A percentile compares a stretch with the other conserved stretches of the same genome.
phyloP scores from a whole-genome alignment of 2,329 filamentous ascomycete species.

The Pseudopyrenochaeta lycopersici region DNA sequence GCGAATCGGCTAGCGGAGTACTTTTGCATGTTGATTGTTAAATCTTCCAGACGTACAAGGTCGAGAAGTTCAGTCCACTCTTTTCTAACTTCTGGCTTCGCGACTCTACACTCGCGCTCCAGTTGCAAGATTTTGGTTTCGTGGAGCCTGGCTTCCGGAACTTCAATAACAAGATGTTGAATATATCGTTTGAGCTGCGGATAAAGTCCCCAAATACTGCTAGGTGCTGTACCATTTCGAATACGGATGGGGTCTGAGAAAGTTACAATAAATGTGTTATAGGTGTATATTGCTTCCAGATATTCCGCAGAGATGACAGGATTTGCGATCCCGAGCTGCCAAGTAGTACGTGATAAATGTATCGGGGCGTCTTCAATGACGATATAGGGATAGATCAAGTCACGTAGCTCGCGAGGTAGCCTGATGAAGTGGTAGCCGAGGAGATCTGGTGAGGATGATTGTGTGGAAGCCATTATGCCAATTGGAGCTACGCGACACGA shows the following conservation, averaged over 20 bases:
- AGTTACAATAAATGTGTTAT: conserved; percentile 13
- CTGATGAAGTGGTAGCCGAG: conserved; percentile 4
- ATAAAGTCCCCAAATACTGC: background rate
- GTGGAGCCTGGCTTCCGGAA: conserved; percentile 6
- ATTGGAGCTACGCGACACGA: too few relatives aligned
- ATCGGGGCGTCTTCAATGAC: conserved; percentile 6
- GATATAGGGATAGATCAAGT: conserved; percentile 24
- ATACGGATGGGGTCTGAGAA: background rate
- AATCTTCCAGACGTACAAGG: conserved; percentile 13
- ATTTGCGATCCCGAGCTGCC: conserved; percentile 1
- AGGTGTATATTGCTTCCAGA: conserved; percentile 18
- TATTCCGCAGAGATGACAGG: conserved; percentile 13
- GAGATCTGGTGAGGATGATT: too few relatives aligned
- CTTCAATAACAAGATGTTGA: conserved; percentile 15
- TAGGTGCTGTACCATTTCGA: too few relatives aligned
- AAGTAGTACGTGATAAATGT: background rate
- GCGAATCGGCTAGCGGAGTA: background rate
- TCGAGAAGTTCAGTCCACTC: conserved; percentile 16
- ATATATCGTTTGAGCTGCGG: conserved; percentile 10
- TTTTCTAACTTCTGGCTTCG: background rate
- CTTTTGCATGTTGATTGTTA: conserved; percentile 21
- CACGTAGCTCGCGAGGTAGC: conserved; percentile 29
- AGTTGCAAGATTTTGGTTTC: background rate
- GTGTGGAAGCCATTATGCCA: too few relatives aligned
- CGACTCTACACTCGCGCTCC: background rate